These are phyloP conservation scores for Podila verticillata DNA, from an alignment of 192 early-diverging fungal species.

Conservation along the genomic window DNA sequence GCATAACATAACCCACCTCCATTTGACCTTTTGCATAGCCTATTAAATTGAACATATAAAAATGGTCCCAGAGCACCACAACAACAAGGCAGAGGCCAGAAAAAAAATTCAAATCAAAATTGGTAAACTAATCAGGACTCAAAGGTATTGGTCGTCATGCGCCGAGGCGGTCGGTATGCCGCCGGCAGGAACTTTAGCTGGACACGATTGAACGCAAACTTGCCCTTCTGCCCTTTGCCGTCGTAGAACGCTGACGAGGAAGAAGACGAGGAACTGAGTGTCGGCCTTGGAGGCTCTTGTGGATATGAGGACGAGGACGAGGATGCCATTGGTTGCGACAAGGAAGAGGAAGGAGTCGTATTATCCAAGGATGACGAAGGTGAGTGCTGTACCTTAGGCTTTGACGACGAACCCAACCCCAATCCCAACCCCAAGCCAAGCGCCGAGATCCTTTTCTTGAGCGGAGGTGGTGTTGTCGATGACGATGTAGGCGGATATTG, in stretches of 20 bases:
- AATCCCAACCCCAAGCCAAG: constrained; percentile 22
- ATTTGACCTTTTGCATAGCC: neutral
- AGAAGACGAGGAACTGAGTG: neutral
- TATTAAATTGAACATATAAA: neutral
- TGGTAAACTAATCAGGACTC: neutral
- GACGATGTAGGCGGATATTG: neutral
- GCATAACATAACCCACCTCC: neutral
- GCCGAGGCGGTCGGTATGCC: constrained; percentile 28
- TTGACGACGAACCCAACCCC: neutral
- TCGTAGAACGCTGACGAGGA: neutral
- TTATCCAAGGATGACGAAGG: neutral
- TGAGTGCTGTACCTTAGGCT: constrained; percentile 4
- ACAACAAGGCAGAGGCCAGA: neutral
- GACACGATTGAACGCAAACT: constrained; percentile 42
- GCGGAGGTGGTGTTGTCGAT: neutral
- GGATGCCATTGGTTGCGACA: neutral
- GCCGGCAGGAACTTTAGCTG: constrained; percentile 43
- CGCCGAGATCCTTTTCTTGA: constrained; percentile 8
- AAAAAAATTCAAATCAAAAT: neutral
- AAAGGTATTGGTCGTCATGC: constrained; percentile 23
- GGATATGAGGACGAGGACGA: neutral
- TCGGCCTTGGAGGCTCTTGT: neutral
- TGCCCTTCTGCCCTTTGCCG: constrained; percentile 10
- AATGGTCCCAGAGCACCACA: no score
- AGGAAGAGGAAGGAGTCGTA: neutral